These are phyloP conservation scores for Scheffersomyces lignosus DNA, from an alignment of 805 yeast genomes.

Conservation along the genomic window DNA sequence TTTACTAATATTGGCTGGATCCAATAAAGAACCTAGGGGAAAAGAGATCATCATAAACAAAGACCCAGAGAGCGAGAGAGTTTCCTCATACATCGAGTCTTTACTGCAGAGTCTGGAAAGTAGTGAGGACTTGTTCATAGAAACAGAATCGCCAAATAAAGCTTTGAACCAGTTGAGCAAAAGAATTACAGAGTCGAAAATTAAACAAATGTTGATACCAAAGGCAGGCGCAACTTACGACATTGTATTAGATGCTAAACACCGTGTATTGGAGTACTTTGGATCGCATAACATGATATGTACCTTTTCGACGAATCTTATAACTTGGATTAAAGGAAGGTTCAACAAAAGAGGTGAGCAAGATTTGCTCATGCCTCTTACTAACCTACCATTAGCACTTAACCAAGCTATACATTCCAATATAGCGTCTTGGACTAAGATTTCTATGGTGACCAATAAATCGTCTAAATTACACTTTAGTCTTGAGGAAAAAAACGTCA, in stretches of 20 bases:
- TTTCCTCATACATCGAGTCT: no score
- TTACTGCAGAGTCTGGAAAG: no score
- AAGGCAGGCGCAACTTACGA: no score
- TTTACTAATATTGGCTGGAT: no score
- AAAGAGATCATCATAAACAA: no score
- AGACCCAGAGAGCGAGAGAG: no score
- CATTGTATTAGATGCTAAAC: not conserved
- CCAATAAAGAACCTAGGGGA: no score
- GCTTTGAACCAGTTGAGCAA: no score
- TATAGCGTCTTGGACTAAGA: conserved; percentile 11
- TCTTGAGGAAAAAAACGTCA: conserved; percentile 1
- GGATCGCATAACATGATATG: conserved; percentile 17
- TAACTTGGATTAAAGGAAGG: conserved; percentile 13
- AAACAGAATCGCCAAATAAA: no score
- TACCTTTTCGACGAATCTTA: conserved; percentile 12
- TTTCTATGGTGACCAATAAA: not conserved
- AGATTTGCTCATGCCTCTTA: conserved; percentile 12
- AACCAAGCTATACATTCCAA: conserved; percentile 5
- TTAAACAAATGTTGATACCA: no score
- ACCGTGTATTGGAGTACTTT: conserved; percentile 7
- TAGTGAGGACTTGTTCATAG: no score
- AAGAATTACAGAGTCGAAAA: no score
- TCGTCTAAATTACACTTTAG: conserved; percentile 1
- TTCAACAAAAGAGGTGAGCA: conserved; percentile 5
- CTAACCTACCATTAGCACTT: conserved; percentile 12